Conservation (phyloP, 1,139 yeast species). For the Saccharomyces pastorianus region DNA sequence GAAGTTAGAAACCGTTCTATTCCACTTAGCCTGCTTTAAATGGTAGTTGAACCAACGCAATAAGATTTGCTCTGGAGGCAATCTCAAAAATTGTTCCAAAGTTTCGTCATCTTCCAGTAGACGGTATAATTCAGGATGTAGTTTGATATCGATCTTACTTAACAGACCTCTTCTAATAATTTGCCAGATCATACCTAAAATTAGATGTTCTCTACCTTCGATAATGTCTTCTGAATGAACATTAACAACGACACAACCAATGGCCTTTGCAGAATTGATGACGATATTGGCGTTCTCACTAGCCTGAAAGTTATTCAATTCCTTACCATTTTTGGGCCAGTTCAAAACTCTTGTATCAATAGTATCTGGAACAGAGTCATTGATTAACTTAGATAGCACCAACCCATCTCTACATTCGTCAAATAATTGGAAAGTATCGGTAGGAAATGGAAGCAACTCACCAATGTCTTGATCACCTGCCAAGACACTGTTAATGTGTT, state of each 20-base stretch:
- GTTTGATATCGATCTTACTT: conserved; percentile 88
- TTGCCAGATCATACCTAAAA: conserved; percentile 96
- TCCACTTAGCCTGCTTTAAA: conserved; percentile 86
- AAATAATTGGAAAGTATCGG: conserved; percentile 89
- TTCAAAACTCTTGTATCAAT: conserved; percentile 96
- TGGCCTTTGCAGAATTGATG: conserved; percentile 95
- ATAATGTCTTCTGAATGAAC: conserved; percentile 96
- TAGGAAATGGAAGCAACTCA: conserved; percentile 78
- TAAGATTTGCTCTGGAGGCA: conserved; percentile 95
- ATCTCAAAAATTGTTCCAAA: conserved; percentile 86
- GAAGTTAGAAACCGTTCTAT: conserved; percentile 77
- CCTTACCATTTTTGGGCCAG: conserved; percentile 71
- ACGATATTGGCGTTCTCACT: conserved; percentile 96
- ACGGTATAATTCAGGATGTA: conserved; percentile 94
- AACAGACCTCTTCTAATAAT: conserved; percentile 92
- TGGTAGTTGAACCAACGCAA: conserved; percentile 97
- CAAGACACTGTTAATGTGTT: conserved; percentile 87
- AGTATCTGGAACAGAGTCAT: conserved; percentile 96
- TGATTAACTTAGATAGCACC: conserved; percentile 84
- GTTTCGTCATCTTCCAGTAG: conserved; percentile 94
- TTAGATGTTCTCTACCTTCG: conserved; percentile 93
- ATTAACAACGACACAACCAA: conserved; percentile 95
- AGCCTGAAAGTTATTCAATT: conserved; percentile 90
- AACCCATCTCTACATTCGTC: conserved; percentile 96
- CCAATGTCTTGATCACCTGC: conserved; percentile 90